These are phyloP conservation scores for Quercus aquifolioides DNA, from an alignment of 306 rosid species.

Conservation along the genomic window DNA sequence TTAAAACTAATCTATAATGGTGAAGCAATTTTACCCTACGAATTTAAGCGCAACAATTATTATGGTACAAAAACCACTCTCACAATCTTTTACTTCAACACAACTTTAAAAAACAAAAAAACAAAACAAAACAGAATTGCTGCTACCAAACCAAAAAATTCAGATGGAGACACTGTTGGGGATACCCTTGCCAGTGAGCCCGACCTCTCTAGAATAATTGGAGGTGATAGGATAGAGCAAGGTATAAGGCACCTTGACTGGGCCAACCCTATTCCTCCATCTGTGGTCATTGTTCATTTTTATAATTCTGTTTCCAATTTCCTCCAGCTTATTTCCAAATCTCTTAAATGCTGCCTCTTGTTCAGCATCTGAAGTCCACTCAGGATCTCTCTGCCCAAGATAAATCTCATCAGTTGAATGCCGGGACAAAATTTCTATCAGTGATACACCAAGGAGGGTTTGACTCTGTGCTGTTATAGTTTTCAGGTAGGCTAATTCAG, in stretches of 20 bases:
- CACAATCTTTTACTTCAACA: background rate
- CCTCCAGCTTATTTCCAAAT: conserved; percentile 44
- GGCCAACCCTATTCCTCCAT: conserved; percentile 78
- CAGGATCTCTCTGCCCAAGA: conserved; percentile 71
- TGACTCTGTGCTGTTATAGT: conserved; percentile 88
- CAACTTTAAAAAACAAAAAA: background rate
- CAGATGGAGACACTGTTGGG: conserved; percentile 85
- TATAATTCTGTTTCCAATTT: conserved; percentile 57
- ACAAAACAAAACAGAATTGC: too few relatives aligned
- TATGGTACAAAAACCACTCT: background rate
- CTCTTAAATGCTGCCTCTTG: conserved; percentile 53
- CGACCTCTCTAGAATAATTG: conserved; percentile 52
- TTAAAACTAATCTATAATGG: background rate
- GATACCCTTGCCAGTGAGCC: conserved; percentile 89
- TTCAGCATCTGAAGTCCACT: conserved; percentile 65
- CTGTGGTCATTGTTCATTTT: conserved; percentile 50
- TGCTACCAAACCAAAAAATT: background rate
- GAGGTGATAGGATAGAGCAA: conserved; percentile 83
- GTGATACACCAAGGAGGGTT: conserved; percentile 78
- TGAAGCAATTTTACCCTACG: background rate
- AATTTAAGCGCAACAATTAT: too few relatives aligned
- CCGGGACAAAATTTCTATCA: conserved; percentile 73
- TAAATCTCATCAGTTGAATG: conserved; percentile 87
- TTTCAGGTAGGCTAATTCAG: conserved; percentile 69
- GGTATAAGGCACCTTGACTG: conserved; percentile 68